Evolutionary conservation across 176 grass and related monocot genomes (phyloP).

Genomic region (Carex kokanica): DNA sequence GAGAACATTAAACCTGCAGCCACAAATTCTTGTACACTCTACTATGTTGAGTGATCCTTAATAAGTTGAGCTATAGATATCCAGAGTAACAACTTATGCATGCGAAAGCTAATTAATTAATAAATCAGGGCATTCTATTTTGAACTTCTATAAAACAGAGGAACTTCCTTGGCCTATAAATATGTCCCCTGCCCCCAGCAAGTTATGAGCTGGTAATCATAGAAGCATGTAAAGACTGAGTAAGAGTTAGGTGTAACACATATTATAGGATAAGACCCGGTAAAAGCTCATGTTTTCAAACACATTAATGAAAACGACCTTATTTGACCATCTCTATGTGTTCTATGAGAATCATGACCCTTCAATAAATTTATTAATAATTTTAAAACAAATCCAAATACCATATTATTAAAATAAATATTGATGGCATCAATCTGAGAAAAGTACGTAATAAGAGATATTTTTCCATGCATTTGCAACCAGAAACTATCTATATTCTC

Average conservation of each 20-base stretch:
- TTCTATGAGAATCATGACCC: not conserved
- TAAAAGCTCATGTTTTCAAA: constrained; percentile 17
- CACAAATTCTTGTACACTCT: not conserved
- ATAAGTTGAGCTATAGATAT: not conserved
- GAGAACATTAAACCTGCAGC: not conserved
- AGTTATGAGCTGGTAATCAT: constrained; percentile 16
- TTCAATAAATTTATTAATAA: not conserved
- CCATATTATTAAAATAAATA: not conserved
- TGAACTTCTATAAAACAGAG: not conserved
- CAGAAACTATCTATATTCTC: not conserved
- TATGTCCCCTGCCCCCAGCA: not conserved
- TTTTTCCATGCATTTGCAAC: not conserved
- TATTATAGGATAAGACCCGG: constrained; percentile 4
- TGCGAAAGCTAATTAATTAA: constrained; percentile 5
- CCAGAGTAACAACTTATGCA: not conserved
- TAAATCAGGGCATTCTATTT: not conserved
- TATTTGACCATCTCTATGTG: not conserved
- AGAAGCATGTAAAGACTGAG: constrained; percentile 5
- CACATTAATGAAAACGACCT: not conserved
- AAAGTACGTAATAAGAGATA: not conserved
- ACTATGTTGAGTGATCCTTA: not conserved
- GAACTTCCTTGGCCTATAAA: constrained; percentile 2
- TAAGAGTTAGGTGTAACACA: constrained; percentile 22
- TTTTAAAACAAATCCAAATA: not conserved
- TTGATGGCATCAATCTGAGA: not conserved